A percentile compares a stretch with the other conserved stretches of the same genome.
These are phyloP conservation scores for Babesia divergens DNA, from an alignment of 169 alveolate genomes.

Conservation along the genomic window DNA sequence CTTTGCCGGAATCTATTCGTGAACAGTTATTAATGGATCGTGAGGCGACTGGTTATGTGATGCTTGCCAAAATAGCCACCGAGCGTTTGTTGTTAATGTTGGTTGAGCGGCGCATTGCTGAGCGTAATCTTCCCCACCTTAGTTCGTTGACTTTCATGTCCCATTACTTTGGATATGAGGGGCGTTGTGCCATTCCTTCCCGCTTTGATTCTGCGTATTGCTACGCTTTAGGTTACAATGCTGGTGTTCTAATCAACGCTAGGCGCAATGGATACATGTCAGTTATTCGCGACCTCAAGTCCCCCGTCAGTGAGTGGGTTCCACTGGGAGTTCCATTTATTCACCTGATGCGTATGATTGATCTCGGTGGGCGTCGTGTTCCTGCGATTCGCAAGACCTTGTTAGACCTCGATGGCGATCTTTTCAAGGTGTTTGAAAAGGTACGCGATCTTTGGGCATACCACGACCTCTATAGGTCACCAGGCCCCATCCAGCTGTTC, in stretches of 20 bases:
- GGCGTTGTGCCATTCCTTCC: slow-evolving; percentile 96
- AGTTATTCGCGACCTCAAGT: slow-evolving; percentile 82
- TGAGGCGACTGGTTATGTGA: slow-evolving; percentile 98
- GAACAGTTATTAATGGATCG: slow-evolving; percentile 95
- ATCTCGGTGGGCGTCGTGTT: slow-evolving; percentile 54
- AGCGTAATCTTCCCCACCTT: slow-evolving; percentile 63
- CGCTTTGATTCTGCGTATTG: slow-evolving; percentile 96
- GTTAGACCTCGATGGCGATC: slow-evolving; percentile 89
- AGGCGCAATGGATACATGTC: slow-evolving; percentile 94
- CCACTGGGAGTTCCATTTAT: slow-evolving; percentile 86
- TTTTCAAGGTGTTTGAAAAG: slow-evolving; percentile 85
- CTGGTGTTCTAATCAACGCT: slow-evolving; percentile 87
- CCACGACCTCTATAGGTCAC: slow-evolving; percentile 89
- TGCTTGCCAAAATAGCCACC: slow-evolving; percentile 98
- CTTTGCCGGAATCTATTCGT: slow-evolving; percentile 89
- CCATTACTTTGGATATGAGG: slow-evolving; percentile 98
- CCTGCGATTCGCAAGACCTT: slow-evolving; percentile 91
- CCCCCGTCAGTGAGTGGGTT: slow-evolving; percentile 84
- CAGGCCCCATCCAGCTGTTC: slow-evolving; percentile 94
- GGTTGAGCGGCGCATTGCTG: slow-evolving; percentile 78
- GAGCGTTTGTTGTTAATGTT: slow-evolving; percentile 92
- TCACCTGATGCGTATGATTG: slow-evolving; percentile 76
- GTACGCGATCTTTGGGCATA: slow-evolving; percentile 92
- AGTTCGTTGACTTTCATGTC: slow-evolving; percentile 71
- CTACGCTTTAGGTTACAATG: slow-evolving; percentile 94